Base-by-base conservation (phyloP, 805 yeast species). In the Yamadazyma sp. region DNA sequence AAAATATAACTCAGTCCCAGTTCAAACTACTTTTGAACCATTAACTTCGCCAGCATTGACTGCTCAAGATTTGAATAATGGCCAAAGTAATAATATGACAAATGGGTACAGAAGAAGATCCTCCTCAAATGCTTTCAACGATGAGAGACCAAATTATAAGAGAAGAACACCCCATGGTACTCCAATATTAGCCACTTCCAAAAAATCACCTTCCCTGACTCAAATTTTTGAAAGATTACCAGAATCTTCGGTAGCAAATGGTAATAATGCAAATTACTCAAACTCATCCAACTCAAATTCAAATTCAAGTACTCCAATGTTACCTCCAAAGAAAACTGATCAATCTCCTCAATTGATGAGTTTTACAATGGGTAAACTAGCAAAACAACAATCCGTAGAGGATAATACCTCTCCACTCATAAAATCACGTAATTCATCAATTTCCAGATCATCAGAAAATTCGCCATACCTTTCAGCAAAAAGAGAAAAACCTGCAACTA, bases 1-100 rank as follows among this genome's bases (percentile, higher is more conserved):
- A 30, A 47, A 35, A 35, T 28, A 49, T 35, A n/a, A n/a, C n/a
- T 17, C 56, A 50, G 7, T 32, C 15, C 58, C 64, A 20, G 44
- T 58, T 13, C 51, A 53, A 31, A 45, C 59, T 1, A 43, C 58
- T n/a, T 65, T 66, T 42, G 70, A 64, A 48, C 73, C 88, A 0
- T 62, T 82, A 47, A 77, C 87, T 3, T 79, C 86, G 0, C 88
- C 88, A 0, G 86, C 86, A 3, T 54, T 81, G 38, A 74, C 68
- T 40, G 84, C 76, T 38, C 55, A 54, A 32, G 27, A 31, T 18
- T n/a, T n/a, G n/a, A 12, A 14, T 30, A 35, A 27, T 18, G 15
- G 15, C 10, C 5, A 7, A 5, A 30, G 18, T 23, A 7, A 7
- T n/a, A n/a, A 8, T 24, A 24, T 8, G n/a, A n/a, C 27, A 2